These are phyloP conservation scores for Primulina huaijiensis DNA, from an alignment of 257 asterid genomes.

Conservation along the genomic window DNA sequence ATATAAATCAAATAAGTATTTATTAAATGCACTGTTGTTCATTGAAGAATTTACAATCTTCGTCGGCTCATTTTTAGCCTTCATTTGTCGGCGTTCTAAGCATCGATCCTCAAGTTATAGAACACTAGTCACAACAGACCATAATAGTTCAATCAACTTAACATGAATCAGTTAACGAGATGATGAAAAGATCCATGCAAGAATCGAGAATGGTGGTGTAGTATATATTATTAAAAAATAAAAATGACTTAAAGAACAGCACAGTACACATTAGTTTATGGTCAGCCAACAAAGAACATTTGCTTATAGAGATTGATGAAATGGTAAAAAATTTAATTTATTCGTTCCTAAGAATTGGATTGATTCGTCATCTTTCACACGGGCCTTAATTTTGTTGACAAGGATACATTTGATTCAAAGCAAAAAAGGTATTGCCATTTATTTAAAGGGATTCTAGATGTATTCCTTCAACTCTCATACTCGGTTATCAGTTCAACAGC, in stretches of 20 bases:
- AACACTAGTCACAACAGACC: background rate
- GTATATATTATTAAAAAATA: too few species aligned
- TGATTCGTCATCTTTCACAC: background rate
- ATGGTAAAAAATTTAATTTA: background rate
- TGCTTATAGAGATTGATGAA: background rate
- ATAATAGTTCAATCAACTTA: background rate
- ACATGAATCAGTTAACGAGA: background rate
- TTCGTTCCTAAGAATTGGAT: background rate
- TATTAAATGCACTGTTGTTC: too few species aligned
- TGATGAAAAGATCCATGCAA: background rate
- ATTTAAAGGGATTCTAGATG: background rate
- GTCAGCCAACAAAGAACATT: background rate
- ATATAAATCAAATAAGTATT: background rate
- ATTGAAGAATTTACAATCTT: too few species aligned
- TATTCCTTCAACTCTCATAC: slow-evolving; percentile 53
- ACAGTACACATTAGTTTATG: too few species aligned
- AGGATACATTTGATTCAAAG: background rate
- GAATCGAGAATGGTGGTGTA: background rate
- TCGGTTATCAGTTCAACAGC: slow-evolving; percentile 37
- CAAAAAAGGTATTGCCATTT: slow-evolving; percentile 6
- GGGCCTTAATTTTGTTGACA: background rate
- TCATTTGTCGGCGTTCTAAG: background rate
- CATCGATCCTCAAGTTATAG: background rate
- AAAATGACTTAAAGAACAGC: too few species aligned
- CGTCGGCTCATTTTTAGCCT: too few species aligned